phyloP scores from a whole-genome alignment of 2,329 filamentous ascomycete genomes.

The Beauveria scarabaeidicola region DNA sequence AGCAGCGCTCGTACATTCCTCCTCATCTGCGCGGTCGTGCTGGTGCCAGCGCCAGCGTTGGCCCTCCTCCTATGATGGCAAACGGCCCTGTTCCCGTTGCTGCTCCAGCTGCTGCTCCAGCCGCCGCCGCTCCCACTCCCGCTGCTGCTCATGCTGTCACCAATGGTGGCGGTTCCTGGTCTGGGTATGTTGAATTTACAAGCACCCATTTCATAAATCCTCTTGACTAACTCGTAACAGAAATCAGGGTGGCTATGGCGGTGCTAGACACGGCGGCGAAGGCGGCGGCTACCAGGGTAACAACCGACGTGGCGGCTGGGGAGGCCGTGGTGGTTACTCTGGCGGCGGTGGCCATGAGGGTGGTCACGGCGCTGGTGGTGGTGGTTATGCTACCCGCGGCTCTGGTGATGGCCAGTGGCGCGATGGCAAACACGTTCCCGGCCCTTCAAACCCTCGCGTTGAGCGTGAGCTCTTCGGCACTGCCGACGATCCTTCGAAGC shows the following conservation, averaged over 20 bases:
- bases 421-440: conserved; percentile 92
- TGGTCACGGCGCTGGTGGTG: conserved; percentile 38
- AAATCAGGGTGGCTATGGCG: conserved; percentile 21
- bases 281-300: conserved; percentile 20
- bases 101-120: conserved; percentile 13
- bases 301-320: conserved; percentile 25
- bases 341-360: conserved; percentile 28
- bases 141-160: conserved; percentile 24
- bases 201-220: background rate
- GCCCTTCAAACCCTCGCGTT: conserved; percentile 75
- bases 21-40: conserved; percentile 67
- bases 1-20: conserved; percentile 67
- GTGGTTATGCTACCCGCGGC: conserved; percentile 55
- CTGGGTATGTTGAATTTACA: conserved; percentile 31
- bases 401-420: conserved; percentile 95
- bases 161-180: conserved; percentile 49
- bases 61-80: conserved; percentile 14
- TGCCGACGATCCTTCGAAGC: conserved; percentile 85
- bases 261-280: conserved; percentile 27
- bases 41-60: conserved; percentile 16
- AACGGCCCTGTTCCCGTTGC: conserved; percentile 15
- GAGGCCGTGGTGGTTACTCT: conserved; percentile 28
- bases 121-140: conserved; percentile 6
- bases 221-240: conserved; percentile 15
- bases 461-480: conserved; percentile 95